Conservation (phyloP, 129 eudicot species). For the Lactuca saligna region DNA sequence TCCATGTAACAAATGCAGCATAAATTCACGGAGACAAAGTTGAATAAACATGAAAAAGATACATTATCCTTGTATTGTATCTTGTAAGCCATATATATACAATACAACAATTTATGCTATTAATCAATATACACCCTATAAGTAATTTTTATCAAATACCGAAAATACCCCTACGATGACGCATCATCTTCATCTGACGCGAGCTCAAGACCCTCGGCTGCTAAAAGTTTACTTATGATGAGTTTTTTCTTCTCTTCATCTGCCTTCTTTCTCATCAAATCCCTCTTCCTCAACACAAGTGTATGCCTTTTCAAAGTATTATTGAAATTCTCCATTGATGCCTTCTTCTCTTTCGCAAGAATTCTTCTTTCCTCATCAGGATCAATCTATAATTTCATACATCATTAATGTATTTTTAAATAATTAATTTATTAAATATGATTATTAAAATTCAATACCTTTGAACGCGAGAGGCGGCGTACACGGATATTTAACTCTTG, state of each 20-base stretch:
- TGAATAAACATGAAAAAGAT: background rate
- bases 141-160: background rate
- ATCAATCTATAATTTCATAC: slow-evolving; percentile 53
- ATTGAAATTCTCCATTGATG: slow-evolving; percentile 62
- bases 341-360: slow-evolving; percentile 82
- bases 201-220: slow-evolving; percentile 97
- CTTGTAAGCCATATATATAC: slow-evolving; percentile 34
- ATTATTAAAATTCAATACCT: slow-evolving; percentile 45
- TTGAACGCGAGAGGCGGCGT: slow-evolving; percentile 95
- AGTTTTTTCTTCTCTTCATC: slow-evolving; percentile 78
- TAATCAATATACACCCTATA: slow-evolving; percentile 28
- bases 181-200: slow-evolving; percentile 65
- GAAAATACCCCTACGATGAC: background rate
- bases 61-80: slow-evolving; percentile 19
- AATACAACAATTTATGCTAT: slow-evolving; percentile 12
- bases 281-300: slow-evolving; percentile 84
- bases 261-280: slow-evolving; percentile 78
- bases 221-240: slow-evolving; percentile 63
- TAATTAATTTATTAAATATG: too few species aligned
- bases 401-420: background rate
- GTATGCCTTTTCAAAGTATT: slow-evolving; percentile 81
- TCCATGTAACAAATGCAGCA: too few species aligned
- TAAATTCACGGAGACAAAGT: background rate
- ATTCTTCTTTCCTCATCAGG: slow-evolving; percentile 94
- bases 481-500: slow-evolving; percentile 80